Conservation (phyloP, 73 alveolate genomes). For the Paraurostyla sp. region DNA sequence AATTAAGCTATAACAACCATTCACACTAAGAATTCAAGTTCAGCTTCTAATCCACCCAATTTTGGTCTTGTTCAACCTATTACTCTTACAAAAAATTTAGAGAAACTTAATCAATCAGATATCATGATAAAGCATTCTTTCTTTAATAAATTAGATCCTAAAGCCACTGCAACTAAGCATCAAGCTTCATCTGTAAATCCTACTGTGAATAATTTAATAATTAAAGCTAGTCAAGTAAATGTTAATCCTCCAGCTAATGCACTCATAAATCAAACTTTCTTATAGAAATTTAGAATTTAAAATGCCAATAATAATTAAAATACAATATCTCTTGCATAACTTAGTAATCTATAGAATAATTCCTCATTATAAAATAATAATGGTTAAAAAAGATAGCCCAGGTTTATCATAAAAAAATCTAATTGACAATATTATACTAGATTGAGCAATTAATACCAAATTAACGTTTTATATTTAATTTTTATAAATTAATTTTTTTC, state of each 20-base stretch:
- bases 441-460: too few species aligned
- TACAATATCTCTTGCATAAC: background rate
- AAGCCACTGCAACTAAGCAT: background rate
- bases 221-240: background rate
- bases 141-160: background rate
- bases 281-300: constrained; percentile 7
- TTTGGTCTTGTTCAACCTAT: background rate
- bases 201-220: too few species aligned
- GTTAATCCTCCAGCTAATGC: background rate
- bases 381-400: background rate
- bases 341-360: background rate
- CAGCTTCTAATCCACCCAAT: background rate
- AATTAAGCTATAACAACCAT: background rate
- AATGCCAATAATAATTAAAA: background rate
- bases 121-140: constrained; percentile 11
- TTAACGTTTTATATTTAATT: too few species aligned
- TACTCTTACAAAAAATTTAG: background rate
- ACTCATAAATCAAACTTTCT: background rate
- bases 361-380: background rate
- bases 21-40: constrained; percentile 3
- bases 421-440: too few species aligned
- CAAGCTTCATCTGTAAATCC: too few species aligned
- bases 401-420: constrained; percentile 7
- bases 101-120: background rate
- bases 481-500: too few species aligned